Percentiles rank a stretch among this genome's conserved stretches.
phyloP scores from a whole-genome alignment of 768 basidiomycete genomes.

The Asterophora lycoperdoides region DNA sequence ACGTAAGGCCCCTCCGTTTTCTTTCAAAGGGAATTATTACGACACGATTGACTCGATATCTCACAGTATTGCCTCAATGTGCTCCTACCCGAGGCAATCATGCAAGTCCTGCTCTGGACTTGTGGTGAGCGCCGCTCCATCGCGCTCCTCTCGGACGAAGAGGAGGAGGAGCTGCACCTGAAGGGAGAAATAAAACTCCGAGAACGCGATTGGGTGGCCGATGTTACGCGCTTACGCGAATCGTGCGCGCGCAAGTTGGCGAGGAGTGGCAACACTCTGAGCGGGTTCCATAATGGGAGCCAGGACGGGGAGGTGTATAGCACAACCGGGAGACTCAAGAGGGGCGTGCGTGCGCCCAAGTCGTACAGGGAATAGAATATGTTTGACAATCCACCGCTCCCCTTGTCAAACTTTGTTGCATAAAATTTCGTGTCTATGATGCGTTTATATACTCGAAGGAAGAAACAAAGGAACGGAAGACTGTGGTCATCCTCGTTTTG shows the following conservation, averaged over 20 bases:
- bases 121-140: constrained; percentile 50
- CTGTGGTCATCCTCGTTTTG: not conserved
- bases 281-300: not conserved
- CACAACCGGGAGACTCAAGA: constrained; percentile 22
- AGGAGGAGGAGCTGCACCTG: constrained; percentile 53
- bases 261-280: constrained; percentile 16
- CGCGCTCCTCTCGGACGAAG: constrained; percentile 43
- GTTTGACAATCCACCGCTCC: not conserved
- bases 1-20: constrained; percentile 31
- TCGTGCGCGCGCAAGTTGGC: constrained; percentile 24
- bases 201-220: constrained; percentile 68
- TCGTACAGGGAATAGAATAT: constrained; percentile 23
- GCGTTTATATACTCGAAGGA: not conserved
- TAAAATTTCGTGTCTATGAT: too few species aligned
- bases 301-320: constrained; percentile 5
- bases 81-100: constrained; percentile 64
- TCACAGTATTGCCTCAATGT: constrained; percentile 67
- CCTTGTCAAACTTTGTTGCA: too few species aligned
- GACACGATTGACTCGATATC: not conserved
- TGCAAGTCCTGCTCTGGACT: constrained; percentile 75
- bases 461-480: not conserved
- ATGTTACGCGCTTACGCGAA: constrained; percentile 44
- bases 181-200: constrained; percentile 42
- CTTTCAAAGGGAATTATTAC: not conserved
- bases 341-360: constrained; percentile 20